Conservation (phyloP, 306 rosid genomes). For the Crotalaria pallida region DNA sequence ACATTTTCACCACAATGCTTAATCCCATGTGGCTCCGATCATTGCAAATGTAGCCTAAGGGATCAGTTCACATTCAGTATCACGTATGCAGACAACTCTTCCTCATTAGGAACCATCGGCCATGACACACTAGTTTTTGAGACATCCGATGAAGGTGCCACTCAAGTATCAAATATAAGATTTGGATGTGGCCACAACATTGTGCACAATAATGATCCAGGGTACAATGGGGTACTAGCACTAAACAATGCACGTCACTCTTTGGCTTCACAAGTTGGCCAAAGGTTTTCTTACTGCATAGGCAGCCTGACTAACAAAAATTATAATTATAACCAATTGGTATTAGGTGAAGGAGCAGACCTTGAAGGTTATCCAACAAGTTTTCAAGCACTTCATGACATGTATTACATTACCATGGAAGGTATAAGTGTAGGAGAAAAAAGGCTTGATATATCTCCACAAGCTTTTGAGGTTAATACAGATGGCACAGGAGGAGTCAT, state of each 20-base stretch:
- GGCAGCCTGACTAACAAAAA: conserved; percentile 31
- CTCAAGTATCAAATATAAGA: background rate
- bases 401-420: conserved; percentile 33
- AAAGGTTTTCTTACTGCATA: conserved; percentile 40
- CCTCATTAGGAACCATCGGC: conserved; percentile 17
- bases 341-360: conserved; percentile 40
- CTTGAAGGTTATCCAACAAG: conserved; percentile 38
- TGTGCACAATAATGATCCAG: background rate
- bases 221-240: conserved; percentile 39
- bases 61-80: background rate
- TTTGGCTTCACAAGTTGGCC: conserved; percentile 29
- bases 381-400: background rate
- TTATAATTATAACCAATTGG: conserved; percentile 32
- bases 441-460: conserved; percentile 18
- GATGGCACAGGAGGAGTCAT: conserved; percentile 39
- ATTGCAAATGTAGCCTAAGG: background rate
- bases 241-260: conserved; percentile 12
- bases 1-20: conserved; percentile 23
- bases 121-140: conserved; percentile 24
- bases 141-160: conserved; percentile 31
- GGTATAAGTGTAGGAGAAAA: conserved; percentile 41
- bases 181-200: conserved; percentile 32
- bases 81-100: conserved; percentile 21
- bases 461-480: conserved; percentile 13
- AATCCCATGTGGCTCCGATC: background rate